Base-by-base conservation (phyloP, 192 early-diverging fungal genomes). In the Chytriomyces sp. region DNA sequence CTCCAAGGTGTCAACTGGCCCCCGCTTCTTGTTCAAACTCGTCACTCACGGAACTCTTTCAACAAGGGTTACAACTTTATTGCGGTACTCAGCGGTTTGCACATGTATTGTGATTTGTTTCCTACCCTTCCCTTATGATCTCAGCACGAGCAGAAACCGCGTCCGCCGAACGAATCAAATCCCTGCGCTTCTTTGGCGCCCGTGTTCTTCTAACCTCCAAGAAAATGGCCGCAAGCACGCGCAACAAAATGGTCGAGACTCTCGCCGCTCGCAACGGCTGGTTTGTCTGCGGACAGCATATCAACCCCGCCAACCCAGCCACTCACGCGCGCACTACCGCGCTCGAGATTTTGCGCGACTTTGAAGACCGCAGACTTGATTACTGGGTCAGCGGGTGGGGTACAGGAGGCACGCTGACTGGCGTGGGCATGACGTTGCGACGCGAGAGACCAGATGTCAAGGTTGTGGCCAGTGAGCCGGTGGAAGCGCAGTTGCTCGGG, bases 381-480 rank as follows among this genome's bases (percentile, higher is more conserved):
- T 78, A 79, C 39, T 59, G 80, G 80, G 78, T 79, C 3, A 40
- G 60, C 49, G 78, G 78, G 36, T 77, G 70, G 63, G 78, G 78
- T 34, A 79, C 78, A 33, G 77, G 77, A 65, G 77, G 77, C 28
- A 78, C 77, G 31, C 41, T 78, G 41, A 78, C 77, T 62, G 77
- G 77, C 1, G 77, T 78, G 7, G 57, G 56, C 5, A 52, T 64
- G 3, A 63, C 74, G 49, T 28, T 78, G 1, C 71, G 68, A 39
- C 26, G 41, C 12, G 77, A 65, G 19, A 72, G 77, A 57, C 77
- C 77, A 8, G 72, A 78, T 5, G 58, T 58, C 26, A 72, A 75
- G 65, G 44, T 78, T 19, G 54, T 78, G 38, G 77, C 77, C 37
- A n/a, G 53, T 25, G 77, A 78, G 72, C 77, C 77, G 36, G 74